Conservation (phyloP, 495 filamentous ascomycete species). For the Bombardia bombarda region DNA sequence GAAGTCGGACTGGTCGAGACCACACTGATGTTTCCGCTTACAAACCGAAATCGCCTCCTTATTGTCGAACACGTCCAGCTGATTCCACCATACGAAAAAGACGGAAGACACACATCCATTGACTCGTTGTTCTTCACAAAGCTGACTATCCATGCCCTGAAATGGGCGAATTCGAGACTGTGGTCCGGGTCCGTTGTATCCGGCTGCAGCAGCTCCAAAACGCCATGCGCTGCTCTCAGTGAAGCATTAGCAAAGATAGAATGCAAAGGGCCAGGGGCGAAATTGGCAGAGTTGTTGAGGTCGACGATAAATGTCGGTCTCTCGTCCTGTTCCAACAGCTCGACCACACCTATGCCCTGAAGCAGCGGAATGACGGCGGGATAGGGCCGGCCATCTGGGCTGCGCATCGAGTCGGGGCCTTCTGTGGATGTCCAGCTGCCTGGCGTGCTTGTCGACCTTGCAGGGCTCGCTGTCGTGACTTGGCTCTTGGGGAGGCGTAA, state of each 20-base stretch:
- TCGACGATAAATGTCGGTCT: conserved; percentile 63
- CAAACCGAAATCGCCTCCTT: conserved; percentile 52
- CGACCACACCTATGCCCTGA: conserved; percentile 49
- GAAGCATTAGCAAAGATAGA: conserved; percentile 54
- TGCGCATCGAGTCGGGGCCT: conserved; percentile 22
- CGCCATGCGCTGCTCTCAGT: conserved; percentile 37
- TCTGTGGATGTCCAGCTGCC: conserved; percentile 40
- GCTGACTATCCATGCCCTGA: conserved; percentile 56
- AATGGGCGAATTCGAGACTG: conserved; percentile 39
- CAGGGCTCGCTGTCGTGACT: not conserved
- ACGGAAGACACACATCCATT: conserved; percentile 36
- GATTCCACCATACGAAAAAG: conserved; percentile 46
- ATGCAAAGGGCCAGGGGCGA: conserved; percentile 40
- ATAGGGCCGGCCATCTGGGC: conserved; percentile 33
- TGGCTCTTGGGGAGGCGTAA: conserved; percentile 55
- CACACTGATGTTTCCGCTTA: conserved; percentile 38
- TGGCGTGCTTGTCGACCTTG: conserved; percentile 39
- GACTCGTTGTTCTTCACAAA: conserved; percentile 38
- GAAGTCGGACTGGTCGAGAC: conserved; percentile 23
- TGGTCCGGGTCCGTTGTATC: conserved; percentile 28
- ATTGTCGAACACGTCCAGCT: conserved; percentile 59
- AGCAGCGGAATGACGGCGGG: conserved; percentile 39
- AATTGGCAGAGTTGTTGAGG: conserved; percentile 45
- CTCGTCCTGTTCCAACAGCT: conserved; percentile 60
- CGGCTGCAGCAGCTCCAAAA: conserved; percentile 44